Percentiles rank a stretch among this genome's conserved stretches.
phyloP scores from a whole-genome alignment of 2,329 filamentous ascomycete genomes.

The Teratosphaeria nubilosa region DNA sequence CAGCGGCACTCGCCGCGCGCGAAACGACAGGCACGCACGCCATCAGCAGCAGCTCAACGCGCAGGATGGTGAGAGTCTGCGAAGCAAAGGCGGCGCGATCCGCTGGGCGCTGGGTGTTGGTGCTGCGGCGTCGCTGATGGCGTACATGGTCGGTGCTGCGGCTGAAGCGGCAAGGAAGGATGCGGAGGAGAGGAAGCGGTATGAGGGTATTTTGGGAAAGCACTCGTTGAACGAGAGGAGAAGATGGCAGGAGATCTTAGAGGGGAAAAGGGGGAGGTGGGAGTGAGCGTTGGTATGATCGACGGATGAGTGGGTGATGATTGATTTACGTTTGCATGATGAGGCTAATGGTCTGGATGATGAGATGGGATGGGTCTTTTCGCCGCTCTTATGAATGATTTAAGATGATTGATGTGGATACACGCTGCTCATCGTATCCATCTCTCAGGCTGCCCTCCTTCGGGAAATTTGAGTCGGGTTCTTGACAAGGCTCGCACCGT shows the following conservation, averaged over 20 bases:
- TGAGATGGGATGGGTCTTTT: not conserved
- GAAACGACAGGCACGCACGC: conserved; percentile 8
- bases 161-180: conserved; percentile 32
- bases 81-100: conserved; percentile 11
- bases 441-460: not conserved
- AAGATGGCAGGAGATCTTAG: conserved; percentile 16
- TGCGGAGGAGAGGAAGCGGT: conserved; percentile 7
- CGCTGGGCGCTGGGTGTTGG: conserved; percentile 43
- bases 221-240: conserved; percentile 4
- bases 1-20: conserved; percentile 27
- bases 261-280: conserved; percentile 8
- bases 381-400: not conserved
- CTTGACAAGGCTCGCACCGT: no score
- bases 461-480: not conserved
- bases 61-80: conserved; percentile 6
- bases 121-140: conserved; percentile 44
- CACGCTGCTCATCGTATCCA: not conserved
- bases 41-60: conserved; percentile 5
- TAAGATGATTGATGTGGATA: not conserved
- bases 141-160: conserved; percentile 51
- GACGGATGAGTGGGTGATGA: not conserved
- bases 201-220: not conserved
- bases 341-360: not conserved
- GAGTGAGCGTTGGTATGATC: not conserved
- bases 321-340: not conserved